Evolutionary conservation across 257 asterid species (phyloP), one percentile per base, ranked within the genome.

Genomic region (Plectranthus barbatus): DNA sequence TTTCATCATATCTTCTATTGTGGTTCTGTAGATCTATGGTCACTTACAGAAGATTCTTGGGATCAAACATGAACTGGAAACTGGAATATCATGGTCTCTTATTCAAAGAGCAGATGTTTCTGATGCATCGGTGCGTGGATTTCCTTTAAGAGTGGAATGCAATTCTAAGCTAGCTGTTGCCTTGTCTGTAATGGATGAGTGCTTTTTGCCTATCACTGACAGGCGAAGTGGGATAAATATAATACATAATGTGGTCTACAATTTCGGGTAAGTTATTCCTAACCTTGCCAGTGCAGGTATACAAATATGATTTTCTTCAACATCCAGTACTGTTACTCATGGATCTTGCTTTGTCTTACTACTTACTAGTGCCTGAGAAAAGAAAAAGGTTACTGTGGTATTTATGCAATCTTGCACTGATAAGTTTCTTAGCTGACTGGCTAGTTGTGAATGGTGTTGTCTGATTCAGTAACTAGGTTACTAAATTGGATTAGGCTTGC

Each of bases 161-260:
- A 93, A 90, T 76, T 86, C 99, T 33, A 93, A 93, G 80, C 83
- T 93, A 66, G 97, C 96, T 66, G 94, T 93, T 62, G 94, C 97
- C 8, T 72, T 81, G 56, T 79, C 92, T 50, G 86, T 90, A 15
- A 82, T 93, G 94, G 88, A 93, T 66, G 99, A 93, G 74, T 93
- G 99, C 77, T 87, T 93, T 80, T 66, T 89, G 83, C 99, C 99
- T 50, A 85, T 87, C 41, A 60, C 81, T 72, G 99, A 93, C 77
- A 73, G 97, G 73, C 81, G 90, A 80, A 87, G 96, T 74, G 95
- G 89, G 76, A 84, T 93, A 52, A 90, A 84, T 81, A 75, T 90
- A 69, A 79, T 90, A 65, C 94, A 75, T 44, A 93, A 79, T 67
- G 92, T 84, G 71, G 85, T 87, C 54, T 93, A 87, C 66, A 93